phyloP scores from a whole-genome alignment of 768 basidiomycete genomes.

The Lactifluus echinatus region DNA sequence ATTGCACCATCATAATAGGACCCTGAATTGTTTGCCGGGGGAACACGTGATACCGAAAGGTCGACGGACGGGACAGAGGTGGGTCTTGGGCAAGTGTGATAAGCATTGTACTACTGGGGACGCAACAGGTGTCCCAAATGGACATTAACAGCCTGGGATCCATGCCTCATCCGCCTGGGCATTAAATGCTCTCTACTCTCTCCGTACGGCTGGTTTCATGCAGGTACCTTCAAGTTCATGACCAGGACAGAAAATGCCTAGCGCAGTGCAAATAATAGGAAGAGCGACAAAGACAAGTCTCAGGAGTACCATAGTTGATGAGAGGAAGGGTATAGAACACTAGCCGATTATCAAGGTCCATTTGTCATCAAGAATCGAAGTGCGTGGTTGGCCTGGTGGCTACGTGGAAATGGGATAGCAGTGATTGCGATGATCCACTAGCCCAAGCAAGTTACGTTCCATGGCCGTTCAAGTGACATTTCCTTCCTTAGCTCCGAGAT shows the following conservation, averaged over 20 bases:
- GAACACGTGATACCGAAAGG: conserved; percentile 10
- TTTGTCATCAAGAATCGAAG: not conserved
- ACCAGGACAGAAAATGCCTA: not conserved
- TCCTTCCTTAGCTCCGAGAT: no score
- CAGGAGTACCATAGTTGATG: not conserved
- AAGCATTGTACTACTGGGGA: conserved; percentile 8
- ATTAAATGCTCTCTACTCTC: conserved; percentile 22
- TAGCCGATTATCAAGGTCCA: not conserved
- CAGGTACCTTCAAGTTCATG: not conserved
- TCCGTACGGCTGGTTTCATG: conserved; percentile 19
- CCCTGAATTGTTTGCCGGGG: conserved; percentile 12
- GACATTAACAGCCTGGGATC: conserved; percentile 24
- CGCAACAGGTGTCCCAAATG: not conserved
- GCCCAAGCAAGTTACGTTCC: no score
- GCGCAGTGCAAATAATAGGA: not conserved
- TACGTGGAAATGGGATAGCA: no score
- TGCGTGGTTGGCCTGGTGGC: no score
- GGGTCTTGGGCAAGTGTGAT: conserved; percentile 19
- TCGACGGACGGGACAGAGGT: conserved; percentile 6
- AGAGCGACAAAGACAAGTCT: not conserved
- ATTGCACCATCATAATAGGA: conserved; percentile 20
- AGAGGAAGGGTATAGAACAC: no score
- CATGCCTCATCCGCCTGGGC: conserved; percentile 19
- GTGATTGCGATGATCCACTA: no score
- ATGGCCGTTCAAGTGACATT: no score